phyloP scores from a whole-genome alignment of 2,329 filamentous ascomycete species.

The Aureobasidium sp. region DNA sequence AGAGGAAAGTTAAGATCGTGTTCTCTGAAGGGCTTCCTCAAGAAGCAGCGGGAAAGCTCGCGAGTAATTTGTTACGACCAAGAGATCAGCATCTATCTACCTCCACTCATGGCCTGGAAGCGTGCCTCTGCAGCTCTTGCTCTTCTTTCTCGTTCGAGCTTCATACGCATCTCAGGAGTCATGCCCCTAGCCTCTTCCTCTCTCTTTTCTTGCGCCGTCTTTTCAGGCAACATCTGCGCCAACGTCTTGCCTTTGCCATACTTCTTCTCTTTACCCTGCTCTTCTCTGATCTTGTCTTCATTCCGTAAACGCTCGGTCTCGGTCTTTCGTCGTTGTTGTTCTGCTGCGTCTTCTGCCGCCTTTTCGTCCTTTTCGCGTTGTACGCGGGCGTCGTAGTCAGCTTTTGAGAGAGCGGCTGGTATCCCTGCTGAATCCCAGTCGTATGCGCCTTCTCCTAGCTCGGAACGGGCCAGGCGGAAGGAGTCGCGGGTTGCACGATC shows the following conservation, averaged over 20 bases:
- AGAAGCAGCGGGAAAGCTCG: too few species aligned
- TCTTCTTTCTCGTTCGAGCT: slow-evolving; percentile 77
- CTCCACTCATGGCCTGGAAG: slow-evolving; percentile 4
- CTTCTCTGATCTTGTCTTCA: slow-evolving; percentile 54
- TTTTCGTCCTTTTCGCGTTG: slow-evolving; percentile 62
- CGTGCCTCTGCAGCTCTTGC: slow-evolving; percentile 83
- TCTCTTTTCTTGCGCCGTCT: slow-evolving; percentile 66
- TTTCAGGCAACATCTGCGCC: slow-evolving; percentile 40
- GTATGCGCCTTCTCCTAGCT: slow-evolving; percentile 69
- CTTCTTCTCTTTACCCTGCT: slow-evolving; percentile 43
- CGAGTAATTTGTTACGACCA: neutral
- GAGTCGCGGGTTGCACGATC: slow-evolving; percentile 81
- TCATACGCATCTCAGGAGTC: slow-evolving; percentile 78
- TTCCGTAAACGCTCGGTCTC: slow-evolving; percentile 65
- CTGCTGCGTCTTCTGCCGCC: slow-evolving; percentile 55
- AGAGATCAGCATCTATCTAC: neutral
- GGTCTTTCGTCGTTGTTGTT: slow-evolving; percentile 55
- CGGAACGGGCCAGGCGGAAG: slow-evolving; percentile 77
- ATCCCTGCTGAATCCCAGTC: slow-evolving; percentile 72
- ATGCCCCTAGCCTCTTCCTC: slow-evolving; percentile 79
- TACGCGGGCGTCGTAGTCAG: slow-evolving; percentile 61
- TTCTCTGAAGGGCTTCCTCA: too few species aligned
- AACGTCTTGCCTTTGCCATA: slow-evolving; percentile 44
- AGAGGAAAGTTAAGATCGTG: too few species aligned
- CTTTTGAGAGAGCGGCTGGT: slow-evolving; percentile 59